Base-by-base conservation (phyloP, 1,139 yeast genomes). In the Pichia sp. region DNA sequence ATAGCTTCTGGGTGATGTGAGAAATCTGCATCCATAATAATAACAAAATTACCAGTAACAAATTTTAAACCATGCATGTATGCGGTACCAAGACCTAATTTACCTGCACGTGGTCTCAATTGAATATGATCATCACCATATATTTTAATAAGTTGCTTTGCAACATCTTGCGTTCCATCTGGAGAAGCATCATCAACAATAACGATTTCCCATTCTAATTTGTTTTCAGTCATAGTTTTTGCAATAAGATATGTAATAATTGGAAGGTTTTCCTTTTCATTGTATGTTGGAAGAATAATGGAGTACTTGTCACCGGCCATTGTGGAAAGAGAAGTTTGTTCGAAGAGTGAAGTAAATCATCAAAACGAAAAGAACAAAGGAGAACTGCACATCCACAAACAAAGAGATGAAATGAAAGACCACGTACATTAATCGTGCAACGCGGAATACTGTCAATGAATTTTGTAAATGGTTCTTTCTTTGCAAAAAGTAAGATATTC, bases 21-120 rank as follows among this genome's bases (percentile, higher is more conserved):
- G 64, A 83, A 83, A 61, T 83, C 93, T 14, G 93, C 93, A 59
- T 83, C 93, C 93, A 83, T 83, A 51, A 83, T 83, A 49, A 83
- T 76, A 38, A 83, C 88, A 60, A 71, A 83, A 63, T 83, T 74
- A 40, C 93, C 93, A 25, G 80, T 76, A 33, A 77, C 88, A 52
- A 57, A 80, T 57, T 83, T 74, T 52, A 83, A 72, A 1, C 89
- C 93, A 55, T 83, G 89, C 37, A 82, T 83, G 54, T 83, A 83
- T 14, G 93, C 93, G 31, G 93, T 83, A 32, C 88, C 91, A 49
- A 83, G 72, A 6, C 93, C 93, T 45, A 83, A 72, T 63, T 83
- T 83, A 37, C 91, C 91, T 3, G 85, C 79, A 56, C 93, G 75
- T 20, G 91, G 78, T 59, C 81, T 72, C 57, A 83, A 71, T 48